Percentiles rank a stretch among this genome's conserved stretches.
Conservation (phyloP, 192 early-diverging fungal genomes). For the Coemansia sp. region DNA sequence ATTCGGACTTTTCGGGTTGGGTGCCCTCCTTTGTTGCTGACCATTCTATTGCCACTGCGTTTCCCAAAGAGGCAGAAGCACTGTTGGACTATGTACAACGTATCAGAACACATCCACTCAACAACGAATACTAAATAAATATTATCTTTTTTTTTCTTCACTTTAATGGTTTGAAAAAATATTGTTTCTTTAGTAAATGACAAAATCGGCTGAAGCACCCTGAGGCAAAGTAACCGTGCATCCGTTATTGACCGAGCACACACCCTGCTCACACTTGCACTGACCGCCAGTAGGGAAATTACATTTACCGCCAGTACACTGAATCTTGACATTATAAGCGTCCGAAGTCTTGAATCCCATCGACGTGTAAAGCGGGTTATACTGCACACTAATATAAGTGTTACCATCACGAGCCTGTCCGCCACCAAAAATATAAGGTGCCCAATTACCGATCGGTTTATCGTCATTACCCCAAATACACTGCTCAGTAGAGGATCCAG, state of each 20-base stretch:
- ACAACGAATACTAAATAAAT: slow-evolving; percentile 9
- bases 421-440: slow-evolving; percentile 51
- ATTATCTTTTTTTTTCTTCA: neutral
- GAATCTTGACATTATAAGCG: slow-evolving; percentile 41
- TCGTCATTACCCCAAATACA: slow-evolving; percentile 46
- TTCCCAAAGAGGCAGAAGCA: slow-evolving; percentile 41
- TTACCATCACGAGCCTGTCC: slow-evolving; percentile 48
- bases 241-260: slow-evolving; percentile 52
- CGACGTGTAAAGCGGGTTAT: slow-evolving; percentile 42
- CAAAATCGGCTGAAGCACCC: slow-evolving; percentile 33
- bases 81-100: slow-evolving; percentile 32
- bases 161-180: too few relatives aligned
- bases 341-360: slow-evolving; percentile 30
- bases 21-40: slow-evolving; percentile 45
- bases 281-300: slow-evolving; percentile 52
- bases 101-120: neutral
- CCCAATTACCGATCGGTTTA: slow-evolving; percentile 50
- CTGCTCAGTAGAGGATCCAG: slow-evolving; percentile 36
- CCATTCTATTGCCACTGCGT: slow-evolving; percentile 34
- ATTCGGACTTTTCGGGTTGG: slow-evolving; percentile 52
- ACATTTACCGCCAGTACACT: slow-evolving; percentile 33
- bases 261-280: slow-evolving; percentile 51
- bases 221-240: slow-evolving; percentile 42
- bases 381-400: slow-evolving; percentile 56
- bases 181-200: slow-evolving; percentile 26